phyloP scores from a whole-genome alignment of 305 asterid species.

The Fraxinus ornus region DNA sequence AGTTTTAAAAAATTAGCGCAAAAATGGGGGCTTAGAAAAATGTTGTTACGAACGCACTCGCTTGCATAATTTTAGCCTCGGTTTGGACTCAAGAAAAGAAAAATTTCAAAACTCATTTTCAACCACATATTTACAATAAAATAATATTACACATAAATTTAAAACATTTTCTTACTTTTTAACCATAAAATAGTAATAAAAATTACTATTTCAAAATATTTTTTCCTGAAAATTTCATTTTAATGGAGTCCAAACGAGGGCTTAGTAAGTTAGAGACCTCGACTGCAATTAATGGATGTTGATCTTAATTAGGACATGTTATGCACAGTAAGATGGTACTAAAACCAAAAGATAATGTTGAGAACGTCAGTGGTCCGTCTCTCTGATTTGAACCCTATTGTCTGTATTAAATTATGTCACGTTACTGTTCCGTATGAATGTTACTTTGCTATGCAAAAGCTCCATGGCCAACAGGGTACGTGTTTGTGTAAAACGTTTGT shows the following conservation, averaged over 20 bases:
- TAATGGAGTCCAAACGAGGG: no score
- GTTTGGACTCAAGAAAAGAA: no score
- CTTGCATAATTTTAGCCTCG: neutral
- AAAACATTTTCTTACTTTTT: no score
- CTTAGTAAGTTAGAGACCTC: neutral
- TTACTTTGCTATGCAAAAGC: neutral
- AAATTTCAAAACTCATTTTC: no score
- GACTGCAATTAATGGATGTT: neutral
- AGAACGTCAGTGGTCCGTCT: neutral
- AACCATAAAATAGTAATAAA: no score
- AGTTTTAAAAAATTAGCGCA: neutral
- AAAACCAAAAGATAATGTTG: neutral
- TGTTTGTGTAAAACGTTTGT: neutral
- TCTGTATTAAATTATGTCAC: neutral
- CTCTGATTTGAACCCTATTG: neutral
- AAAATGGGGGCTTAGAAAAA: neutral
- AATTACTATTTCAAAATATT: no score
- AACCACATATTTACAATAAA: no score
- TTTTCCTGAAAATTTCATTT: no score
- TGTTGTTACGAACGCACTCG: neutral
- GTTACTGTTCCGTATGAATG: neutral
- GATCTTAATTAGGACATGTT: neutral
- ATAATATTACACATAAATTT: no score
- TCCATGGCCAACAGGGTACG: neutral
- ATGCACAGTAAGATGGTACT: no score